A percentile compares a stretch with the other conserved stretches of the same genome.
Evolutionary conservation across 352 stramenopile genomes (phyloP).

Genomic region (Phytophthora pisi): DNA sequence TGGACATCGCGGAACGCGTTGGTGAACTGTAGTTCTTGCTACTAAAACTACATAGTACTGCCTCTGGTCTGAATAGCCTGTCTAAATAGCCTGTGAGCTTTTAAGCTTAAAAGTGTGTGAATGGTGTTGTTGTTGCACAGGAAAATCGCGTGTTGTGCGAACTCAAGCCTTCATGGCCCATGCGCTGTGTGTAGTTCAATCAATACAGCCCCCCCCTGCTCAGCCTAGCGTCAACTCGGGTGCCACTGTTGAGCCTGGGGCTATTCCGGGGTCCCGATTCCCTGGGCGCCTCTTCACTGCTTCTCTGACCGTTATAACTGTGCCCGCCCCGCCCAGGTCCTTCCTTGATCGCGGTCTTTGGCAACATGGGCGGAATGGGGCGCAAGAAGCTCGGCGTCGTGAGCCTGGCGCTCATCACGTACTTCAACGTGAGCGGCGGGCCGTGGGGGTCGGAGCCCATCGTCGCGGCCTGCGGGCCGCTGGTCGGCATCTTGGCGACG

Average conservation of each 20-base stretch:
- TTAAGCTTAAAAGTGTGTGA: too few species aligned
- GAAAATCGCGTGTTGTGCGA: too few species aligned
- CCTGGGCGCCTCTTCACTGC: neutral
- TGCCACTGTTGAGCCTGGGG: too few species aligned
- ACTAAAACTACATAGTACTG: neutral
- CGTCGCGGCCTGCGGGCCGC: constrained; percentile 86
- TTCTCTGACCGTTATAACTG: neutral
- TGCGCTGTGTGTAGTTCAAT: too few species aligned
- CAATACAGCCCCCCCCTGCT: too few species aligned
- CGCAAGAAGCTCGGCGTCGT: constrained; percentile 71
- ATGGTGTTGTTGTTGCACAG: too few species aligned
- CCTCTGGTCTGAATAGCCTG: too few species aligned
- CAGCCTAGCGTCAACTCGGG: too few species aligned
- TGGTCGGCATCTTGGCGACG: constrained; percentile 65
- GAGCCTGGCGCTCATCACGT: constrained; percentile 83
- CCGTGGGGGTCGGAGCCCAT: constrained; percentile 95
- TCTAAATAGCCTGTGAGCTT: too few species aligned
- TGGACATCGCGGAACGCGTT: constrained; percentile 66
- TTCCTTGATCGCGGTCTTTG: neutral
- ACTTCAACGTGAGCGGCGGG: constrained; percentile 92
- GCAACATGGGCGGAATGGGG: constrained; percentile 27
- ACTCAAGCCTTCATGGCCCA: too few species aligned
- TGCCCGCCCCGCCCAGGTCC: neutral
- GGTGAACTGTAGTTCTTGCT: constrained; percentile 36
- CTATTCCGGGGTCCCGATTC: neutral